phyloP scores from a whole-genome alignment of 2,329 filamentous ascomycete genomes.

The Cercospora canescens region DNA sequence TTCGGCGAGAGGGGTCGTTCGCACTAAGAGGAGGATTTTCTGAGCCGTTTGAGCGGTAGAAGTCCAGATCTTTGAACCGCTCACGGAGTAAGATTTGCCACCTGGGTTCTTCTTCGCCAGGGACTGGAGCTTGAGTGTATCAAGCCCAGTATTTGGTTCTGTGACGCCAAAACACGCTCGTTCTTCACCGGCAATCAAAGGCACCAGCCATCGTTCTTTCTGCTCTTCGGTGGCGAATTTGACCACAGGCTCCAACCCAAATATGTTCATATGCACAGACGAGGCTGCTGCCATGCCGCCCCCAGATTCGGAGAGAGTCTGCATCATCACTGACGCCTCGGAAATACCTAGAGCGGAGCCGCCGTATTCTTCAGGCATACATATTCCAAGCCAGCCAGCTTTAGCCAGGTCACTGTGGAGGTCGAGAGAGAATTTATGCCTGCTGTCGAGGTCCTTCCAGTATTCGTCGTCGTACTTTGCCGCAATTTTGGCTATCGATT shows the following conservation, averaged over 20 bases:
- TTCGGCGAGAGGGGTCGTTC: slow-evolving; percentile 44
- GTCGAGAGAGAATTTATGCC: slow-evolving; percentile 47
- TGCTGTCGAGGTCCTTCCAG: slow-evolving; percentile 43
- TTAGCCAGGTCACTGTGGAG: slow-evolving; percentile 43
- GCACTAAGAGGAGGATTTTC: slow-evolving; percentile 46
- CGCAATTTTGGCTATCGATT: slow-evolving; percentile 47
- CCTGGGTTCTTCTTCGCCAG: slow-evolving; percentile 34
- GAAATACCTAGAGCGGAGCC: slow-evolving; percentile 44
- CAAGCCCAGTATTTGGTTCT: slow-evolving; percentile 37
- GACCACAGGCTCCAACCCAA: slow-evolving; percentile 47
- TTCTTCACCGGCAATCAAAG: slow-evolving; percentile 44
- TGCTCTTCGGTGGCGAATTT: slow-evolving; percentile 48
- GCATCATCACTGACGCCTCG: slow-evolving; percentile 51
- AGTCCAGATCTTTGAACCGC: slow-evolving; percentile 48
- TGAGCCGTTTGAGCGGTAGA: slow-evolving; percentile 48
- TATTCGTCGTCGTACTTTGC: slow-evolving; percentile 44
- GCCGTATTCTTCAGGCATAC: slow-evolving; percentile 45
- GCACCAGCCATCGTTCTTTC: slow-evolving; percentile 41
- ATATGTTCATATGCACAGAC: slow-evolving; percentile 52
- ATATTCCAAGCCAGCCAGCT: slow-evolving; percentile 49
- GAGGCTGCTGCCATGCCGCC: slow-evolving; percentile 46
- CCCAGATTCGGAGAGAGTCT: slow-evolving; percentile 48
- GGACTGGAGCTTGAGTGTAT: slow-evolving; percentile 44
- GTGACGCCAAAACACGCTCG: slow-evolving; percentile 69
- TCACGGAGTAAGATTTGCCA: slow-evolving; percentile 40